Evolutionary conservation across 208 protist species (phyloP).

Genomic region (Acanthamoeba rhysodes): DNA sequence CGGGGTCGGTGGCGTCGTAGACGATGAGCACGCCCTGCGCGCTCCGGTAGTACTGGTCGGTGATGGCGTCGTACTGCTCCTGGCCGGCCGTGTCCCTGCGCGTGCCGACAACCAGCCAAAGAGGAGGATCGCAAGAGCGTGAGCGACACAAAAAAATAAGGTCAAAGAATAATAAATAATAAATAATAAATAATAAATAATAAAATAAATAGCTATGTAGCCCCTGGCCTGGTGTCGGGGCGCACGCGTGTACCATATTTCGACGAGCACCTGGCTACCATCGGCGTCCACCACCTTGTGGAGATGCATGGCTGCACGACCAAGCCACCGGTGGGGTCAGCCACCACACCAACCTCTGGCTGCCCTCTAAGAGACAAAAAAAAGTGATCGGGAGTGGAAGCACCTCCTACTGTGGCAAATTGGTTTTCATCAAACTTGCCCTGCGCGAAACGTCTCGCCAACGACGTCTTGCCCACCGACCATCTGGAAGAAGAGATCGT

Average conservation of each 20-base stretch:
- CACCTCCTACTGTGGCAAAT: slow-evolving; percentile 48
- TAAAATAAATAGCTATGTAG: background rate
- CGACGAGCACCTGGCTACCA: slow-evolving; percentile 10
- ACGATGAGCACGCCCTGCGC: slow-evolving; percentile 14
- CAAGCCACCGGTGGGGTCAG: too few species aligned
- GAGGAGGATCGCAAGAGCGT: too few species aligned
- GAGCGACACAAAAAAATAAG: too few species aligned
- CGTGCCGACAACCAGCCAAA: background rate
- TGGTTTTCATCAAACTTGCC: slow-evolving; percentile 56
- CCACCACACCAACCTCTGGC: background rate
- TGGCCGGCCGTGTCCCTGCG: slow-evolving; percentile 37
- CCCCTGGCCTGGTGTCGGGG: background rate
- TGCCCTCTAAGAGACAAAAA: too few species aligned
- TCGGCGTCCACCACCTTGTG: slow-evolving; percentile 18
- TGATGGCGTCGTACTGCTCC: slow-evolving; percentile 49
- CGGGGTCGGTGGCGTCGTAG: slow-evolving; percentile 1
- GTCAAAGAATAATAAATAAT: background rate
- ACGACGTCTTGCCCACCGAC: slow-evolving; percentile 29
- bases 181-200: background rate
- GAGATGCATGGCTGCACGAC: slow-evolving; percentile 19
- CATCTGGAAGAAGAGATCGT: slow-evolving; percentile 10
- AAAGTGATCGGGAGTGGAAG: background rate
- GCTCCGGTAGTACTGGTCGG: slow-evolving; percentile 59
- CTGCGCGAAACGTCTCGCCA: slow-evolving; percentile 8
- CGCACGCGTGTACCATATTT: slow-evolving; percentile 32